phyloP scores from a whole-genome alignment of 176 grass and related monocot genomes.

The Oryza glumipatula region DNA sequence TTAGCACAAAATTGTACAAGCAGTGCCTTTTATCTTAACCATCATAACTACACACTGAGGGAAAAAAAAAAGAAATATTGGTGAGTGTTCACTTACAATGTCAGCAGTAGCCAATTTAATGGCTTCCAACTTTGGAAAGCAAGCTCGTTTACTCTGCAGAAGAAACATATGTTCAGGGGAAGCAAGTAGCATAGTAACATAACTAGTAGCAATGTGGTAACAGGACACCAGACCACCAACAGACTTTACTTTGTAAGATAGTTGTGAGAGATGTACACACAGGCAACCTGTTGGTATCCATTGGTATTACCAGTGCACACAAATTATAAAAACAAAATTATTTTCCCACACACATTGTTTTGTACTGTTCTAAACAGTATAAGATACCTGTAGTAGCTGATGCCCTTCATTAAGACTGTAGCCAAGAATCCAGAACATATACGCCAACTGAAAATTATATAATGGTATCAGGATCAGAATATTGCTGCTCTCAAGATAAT shows the following conservation, averaged over 20 bases:
- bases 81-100: slow-evolving; percentile 65
- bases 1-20: slow-evolving; percentile 26
- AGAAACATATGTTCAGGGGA: slow-evolving; percentile 12
- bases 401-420: slow-evolving; percentile 64
- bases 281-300: neutral
- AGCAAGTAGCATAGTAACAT: slow-evolving; percentile 21
- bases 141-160: slow-evolving; percentile 76
- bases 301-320: neutral
- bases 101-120: slow-evolving; percentile 87
- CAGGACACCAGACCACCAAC: neutral
- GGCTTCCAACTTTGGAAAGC: slow-evolving; percentile 88
- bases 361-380: slow-evolving; percentile 5
- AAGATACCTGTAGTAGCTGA: slow-evolving; percentile 71
- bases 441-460: slow-evolving; percentile 55
- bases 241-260: slow-evolving; percentile 20
- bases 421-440: slow-evolving; percentile 77
- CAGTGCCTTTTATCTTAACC: slow-evolving; percentile 18
- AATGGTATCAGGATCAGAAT: neutral
- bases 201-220: slow-evolving; percentile 18
- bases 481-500: neutral
- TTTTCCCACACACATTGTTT: neutral
- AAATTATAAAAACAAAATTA: neutral
- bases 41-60: slow-evolving; percentile 26
- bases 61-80: slow-evolving; percentile 23
- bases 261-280: slow-evolving; percentile 1